A percentile compares a stretch with the other conserved stretches of the same genome.
Evolutionary conservation across 78 protist species (phyloP).

Genomic region (Protostelium mycophagum): DNA sequence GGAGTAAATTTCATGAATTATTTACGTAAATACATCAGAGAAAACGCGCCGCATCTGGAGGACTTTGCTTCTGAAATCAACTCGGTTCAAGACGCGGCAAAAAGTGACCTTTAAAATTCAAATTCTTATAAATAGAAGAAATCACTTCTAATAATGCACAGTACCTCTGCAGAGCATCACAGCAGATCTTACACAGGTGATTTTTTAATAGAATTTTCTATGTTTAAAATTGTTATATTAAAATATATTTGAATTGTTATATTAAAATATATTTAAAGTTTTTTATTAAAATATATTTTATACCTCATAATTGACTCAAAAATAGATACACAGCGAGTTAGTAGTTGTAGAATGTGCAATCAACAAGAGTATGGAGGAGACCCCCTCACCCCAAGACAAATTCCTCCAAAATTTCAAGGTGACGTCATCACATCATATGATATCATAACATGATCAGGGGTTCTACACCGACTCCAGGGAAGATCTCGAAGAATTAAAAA

Average conservation of each 20-base stretch:
- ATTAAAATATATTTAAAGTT: too few species aligned
- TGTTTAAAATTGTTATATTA: too few species aligned
- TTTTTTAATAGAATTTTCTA: background rate
- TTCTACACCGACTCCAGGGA: background rate
- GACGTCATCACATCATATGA: background rate
- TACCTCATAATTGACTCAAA: background rate
- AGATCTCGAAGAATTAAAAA: background rate
- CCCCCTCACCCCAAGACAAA: background rate
- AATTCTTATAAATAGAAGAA: background rate
- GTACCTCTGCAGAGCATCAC: background rate
- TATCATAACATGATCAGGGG: background rate
- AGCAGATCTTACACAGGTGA: background rate
- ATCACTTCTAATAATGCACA: background rate
- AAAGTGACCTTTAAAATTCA: too few species aligned
- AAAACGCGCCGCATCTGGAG: background rate
- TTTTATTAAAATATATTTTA: too few species aligned
- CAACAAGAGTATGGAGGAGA: background rate
- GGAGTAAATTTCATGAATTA: background rate
- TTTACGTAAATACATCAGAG: background rate
- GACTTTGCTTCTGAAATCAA: background rate
- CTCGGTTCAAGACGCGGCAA: background rate
- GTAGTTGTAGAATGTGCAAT: background rate
- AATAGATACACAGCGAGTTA: background rate
- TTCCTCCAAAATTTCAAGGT: background rate
- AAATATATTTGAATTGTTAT: too few species aligned